A percentile compares a stretch with the other conserved stretches of the same genome.
Conservation (phyloP, 2,329 filamentous ascomycete species). For the Aspergillus sp. region DNA sequence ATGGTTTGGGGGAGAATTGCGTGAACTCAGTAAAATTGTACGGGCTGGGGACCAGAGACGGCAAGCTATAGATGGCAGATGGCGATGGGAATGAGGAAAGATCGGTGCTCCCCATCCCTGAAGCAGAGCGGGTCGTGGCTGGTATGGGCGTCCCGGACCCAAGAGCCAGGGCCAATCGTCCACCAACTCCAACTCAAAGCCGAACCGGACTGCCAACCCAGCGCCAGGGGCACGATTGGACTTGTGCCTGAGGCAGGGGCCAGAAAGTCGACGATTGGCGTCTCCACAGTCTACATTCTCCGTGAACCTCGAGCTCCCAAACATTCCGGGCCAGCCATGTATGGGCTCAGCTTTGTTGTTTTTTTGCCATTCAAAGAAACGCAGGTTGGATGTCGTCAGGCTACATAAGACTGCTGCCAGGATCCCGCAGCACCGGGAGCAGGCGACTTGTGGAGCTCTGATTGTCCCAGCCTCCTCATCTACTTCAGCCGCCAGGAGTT, state of each 20-base stretch:
- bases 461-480: neutral
- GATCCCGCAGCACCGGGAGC: neutral
- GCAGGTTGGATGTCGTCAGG: neutral
- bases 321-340: neutral
- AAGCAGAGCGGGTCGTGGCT: too few relatives aligned
- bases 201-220: too few relatives aligned
- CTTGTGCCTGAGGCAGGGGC: neutral
- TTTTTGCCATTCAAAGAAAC: neutral
- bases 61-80: too few relatives aligned
- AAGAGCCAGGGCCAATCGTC: too few relatives aligned
- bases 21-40: too few relatives aligned
- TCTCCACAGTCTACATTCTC: slow-evolving; percentile 4
- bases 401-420: too few relatives aligned
- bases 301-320: neutral
- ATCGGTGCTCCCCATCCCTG: too few relatives aligned
- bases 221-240: neutral
- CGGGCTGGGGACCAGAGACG: too few relatives aligned
- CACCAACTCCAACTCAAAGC: too few relatives aligned
- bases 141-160: too few relatives aligned
- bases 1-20: too few relatives aligned
- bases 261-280: neutral
- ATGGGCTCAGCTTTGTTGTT: neutral
- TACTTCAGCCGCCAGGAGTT: slow-evolving; percentile 1
- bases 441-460: neutral
- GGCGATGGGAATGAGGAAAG: too few relatives aligned